phyloP scores from a whole-genome alignment of 129 eudicot species.

The Tanacetum coccineum region DNA sequence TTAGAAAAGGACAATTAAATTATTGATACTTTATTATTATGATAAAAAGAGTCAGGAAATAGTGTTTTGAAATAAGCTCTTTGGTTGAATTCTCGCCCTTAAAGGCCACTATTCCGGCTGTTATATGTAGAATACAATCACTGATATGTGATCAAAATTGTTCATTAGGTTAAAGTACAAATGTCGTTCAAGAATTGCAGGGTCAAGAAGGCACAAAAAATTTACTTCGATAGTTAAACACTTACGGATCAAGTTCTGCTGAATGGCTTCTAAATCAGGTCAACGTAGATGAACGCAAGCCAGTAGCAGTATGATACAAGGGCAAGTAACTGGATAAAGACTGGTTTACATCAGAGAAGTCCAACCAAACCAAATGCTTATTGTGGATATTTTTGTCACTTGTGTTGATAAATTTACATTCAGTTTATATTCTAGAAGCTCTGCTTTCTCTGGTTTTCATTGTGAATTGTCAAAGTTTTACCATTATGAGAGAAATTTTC shows the following conservation, averaged over 20 bases:
- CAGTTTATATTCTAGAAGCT: conserved; percentile 4
- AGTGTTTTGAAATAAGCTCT: neutral
- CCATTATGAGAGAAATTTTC: too few relatives aligned
- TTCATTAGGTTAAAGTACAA: neutral
- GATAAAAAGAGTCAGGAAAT: neutral
- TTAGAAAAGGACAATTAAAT: neutral
- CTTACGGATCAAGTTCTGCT: neutral
- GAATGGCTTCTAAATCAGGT: conserved; percentile 21
- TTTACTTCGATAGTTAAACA: too few relatives aligned
- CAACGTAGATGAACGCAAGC: conserved; percentile 29
- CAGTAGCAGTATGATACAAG: conserved; percentile 27
- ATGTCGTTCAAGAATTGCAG: neutral
- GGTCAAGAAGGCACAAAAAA: too few relatives aligned
- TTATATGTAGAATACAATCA: neutral
- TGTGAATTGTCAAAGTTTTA: neutral
- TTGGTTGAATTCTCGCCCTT: neutral
- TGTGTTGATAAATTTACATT: too few relatives aligned
- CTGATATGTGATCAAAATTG: neutral
- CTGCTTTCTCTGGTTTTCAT: neutral
- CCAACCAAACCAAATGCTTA: neutral
- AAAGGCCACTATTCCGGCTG: neutral
- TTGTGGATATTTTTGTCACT: too few relatives aligned
- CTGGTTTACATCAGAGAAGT: neutral
- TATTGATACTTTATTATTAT: neutral
- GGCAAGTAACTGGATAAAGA: neutral